Evolutionary conservation across 495 filamentous ascomycete genomes (phyloP).

Genomic region (Neurospora sp.): DNA sequence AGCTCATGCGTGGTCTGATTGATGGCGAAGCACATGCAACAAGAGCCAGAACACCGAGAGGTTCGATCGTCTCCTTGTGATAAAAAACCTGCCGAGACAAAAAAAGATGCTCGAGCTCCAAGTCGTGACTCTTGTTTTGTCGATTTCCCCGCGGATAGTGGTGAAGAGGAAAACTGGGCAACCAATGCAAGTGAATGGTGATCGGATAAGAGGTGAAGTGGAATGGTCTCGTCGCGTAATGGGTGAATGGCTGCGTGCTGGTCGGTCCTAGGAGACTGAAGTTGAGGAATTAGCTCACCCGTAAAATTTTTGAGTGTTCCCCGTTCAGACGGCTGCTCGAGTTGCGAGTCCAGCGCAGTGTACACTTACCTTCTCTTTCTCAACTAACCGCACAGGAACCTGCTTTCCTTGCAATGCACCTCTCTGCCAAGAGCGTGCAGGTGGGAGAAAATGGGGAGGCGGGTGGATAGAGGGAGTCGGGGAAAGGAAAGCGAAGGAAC

Average conservation of each 20-base stretch:
- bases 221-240: background rate
- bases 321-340: background rate
- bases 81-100: background rate
- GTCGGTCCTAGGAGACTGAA: background rate
- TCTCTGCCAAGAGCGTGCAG: background rate
- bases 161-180: background rate
- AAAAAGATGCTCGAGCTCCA: background rate
- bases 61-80: background rate
- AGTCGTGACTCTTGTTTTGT: background rate
- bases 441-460: conserved; percentile 25
- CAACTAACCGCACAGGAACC: background rate
- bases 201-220: background rate
- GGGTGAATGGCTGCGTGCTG: background rate
- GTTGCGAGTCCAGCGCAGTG: background rate
- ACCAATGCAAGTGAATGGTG: background rate
- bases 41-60: background rate
- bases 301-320: background rate
- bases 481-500: conserved; percentile 17
- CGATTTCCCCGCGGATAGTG: background rate
- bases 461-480: conserved; percentile 18
- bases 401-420: background rate
- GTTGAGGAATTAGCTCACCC: background rate
- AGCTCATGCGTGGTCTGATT: background rate
- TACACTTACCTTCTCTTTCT: background rate
- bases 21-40: background rate